These are phyloP conservation scores for Musa beccarii DNA, from an alignment of 176 grass and related monocot genomes.

Conservation along the genomic window DNA sequence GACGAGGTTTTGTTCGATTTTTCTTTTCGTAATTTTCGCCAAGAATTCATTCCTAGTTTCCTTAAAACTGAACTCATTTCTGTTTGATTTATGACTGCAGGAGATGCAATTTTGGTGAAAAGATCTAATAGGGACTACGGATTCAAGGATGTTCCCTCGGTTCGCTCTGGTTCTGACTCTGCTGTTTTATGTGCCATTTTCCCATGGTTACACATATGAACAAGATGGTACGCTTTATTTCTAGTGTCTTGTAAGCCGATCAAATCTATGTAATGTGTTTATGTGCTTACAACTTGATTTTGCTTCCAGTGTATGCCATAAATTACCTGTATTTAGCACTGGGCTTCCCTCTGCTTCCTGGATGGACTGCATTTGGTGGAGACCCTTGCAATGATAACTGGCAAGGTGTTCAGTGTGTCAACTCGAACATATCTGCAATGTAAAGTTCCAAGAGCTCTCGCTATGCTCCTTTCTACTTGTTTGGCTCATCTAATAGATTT, in stretches of 20 bases:
- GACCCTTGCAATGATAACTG: conserved; percentile 77
- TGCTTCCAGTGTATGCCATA: conserved; percentile 74
- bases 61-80: neutral
- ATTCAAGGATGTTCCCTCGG: neutral
- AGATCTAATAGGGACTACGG: neutral
- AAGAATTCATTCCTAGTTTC: no score
- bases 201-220: conserved; percentile 6
- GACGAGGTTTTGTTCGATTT: neutral
- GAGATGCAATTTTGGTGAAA: neutral
- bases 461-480: neutral
- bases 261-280: neutral
- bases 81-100: neutral
- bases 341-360: conserved; percentile 62
- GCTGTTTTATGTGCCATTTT: neutral
- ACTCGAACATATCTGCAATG: conserved; percentile 73
- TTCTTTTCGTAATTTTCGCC: neutral
- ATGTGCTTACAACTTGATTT: neutral
- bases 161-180: neutral
- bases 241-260: no score
- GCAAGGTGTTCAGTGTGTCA: conserved; percentile 76
- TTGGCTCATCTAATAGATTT: conserved; percentile 8
- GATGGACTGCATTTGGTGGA: conserved; percentile 66
- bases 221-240: neutral
- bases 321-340: conserved; percentile 60
- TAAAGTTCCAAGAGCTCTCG: conserved; percentile 21